phyloP scores from a whole-genome alignment of 768 basidiomycete genomes.

The Xanthoconium purpureum region DNA sequence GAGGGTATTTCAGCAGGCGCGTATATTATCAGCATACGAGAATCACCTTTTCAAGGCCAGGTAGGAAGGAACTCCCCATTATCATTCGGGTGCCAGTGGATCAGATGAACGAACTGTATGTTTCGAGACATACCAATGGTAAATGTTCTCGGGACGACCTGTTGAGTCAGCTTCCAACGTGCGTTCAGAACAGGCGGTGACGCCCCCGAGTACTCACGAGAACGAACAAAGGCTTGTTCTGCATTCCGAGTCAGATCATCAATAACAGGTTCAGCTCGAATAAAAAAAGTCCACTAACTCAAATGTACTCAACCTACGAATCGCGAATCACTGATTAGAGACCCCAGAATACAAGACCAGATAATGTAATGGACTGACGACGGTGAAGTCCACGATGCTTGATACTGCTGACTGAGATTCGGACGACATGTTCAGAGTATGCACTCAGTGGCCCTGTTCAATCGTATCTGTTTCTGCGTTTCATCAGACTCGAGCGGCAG shows the following conservation, averaged over 20 bases:
- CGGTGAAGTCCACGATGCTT: neutral
- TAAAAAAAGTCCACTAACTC: neutral
- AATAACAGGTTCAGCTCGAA: no score
- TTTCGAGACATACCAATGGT: neutral
- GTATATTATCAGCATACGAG: no score
- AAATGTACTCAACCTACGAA: neutral
- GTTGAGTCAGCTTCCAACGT: neutral
- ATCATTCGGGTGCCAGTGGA: neutral
- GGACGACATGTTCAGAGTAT: no score
- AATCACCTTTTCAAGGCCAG: slow-evolving; percentile 8
- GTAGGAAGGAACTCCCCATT: slow-evolving; percentile 11
- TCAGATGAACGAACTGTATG: neutral
- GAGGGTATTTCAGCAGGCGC: neutral
- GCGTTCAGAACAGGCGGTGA: neutral
- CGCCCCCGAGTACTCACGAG: slow-evolving; percentile 2
- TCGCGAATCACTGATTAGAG: neutral
- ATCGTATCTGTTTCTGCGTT: no score
- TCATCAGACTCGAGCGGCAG: no score
- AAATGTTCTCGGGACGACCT: neutral
- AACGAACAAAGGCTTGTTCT: neutral
- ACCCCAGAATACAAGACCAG: neutral
- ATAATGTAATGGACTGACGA: neutral
- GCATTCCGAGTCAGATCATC: neutral
- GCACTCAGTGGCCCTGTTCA: no score
- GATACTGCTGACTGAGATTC: no score